Conservation (phyloP, 129 eudicot species). For the Gnaphalium uliginosum region DNA sequence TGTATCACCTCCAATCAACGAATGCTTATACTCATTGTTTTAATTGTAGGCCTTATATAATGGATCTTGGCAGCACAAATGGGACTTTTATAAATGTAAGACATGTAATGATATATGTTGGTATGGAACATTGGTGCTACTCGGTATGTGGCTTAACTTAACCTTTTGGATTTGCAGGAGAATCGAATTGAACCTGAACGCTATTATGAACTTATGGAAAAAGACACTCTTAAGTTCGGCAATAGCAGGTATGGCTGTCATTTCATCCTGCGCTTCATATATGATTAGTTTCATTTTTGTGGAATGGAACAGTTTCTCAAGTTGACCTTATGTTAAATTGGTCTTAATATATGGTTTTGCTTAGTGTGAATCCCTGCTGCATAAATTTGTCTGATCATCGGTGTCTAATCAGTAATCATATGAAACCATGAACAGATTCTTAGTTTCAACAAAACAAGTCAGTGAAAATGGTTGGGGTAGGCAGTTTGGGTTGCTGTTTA, state of each 20-base stretch:
- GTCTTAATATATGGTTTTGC: background rate
- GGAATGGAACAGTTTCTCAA: background rate
- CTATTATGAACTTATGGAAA: constrained; percentile 83
- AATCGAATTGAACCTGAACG: constrained; percentile 82
- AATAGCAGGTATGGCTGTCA: constrained; percentile 74
- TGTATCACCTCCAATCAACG: background rate
- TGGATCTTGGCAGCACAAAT: constrained; percentile 99
- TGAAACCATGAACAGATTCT: background rate
- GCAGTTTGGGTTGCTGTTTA: too few relatives aligned
- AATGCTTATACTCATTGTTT: constrained; percentile 18
- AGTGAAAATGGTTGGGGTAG: background rate
- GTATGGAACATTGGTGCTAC: background rate
- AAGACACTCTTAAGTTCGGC: constrained; percentile 88
- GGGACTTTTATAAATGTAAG: constrained; percentile 89
- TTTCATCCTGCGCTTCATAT: background rate
- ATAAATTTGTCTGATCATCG: background rate
- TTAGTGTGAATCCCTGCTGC: background rate
- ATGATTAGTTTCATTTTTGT: constrained; percentile 9
- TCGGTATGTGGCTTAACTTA: constrained; percentile 19
- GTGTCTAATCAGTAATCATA: background rate
- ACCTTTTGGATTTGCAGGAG: constrained; percentile 56
- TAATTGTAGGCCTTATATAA: constrained; percentile 75
- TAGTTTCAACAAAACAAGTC: background rate
- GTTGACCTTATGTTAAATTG: background rate
- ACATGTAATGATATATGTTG: background rate